Evolutionary conservation across 2,329 filamentous ascomycete species (phyloP).

Genomic region (Apiospora kogelbergensis): DNA sequence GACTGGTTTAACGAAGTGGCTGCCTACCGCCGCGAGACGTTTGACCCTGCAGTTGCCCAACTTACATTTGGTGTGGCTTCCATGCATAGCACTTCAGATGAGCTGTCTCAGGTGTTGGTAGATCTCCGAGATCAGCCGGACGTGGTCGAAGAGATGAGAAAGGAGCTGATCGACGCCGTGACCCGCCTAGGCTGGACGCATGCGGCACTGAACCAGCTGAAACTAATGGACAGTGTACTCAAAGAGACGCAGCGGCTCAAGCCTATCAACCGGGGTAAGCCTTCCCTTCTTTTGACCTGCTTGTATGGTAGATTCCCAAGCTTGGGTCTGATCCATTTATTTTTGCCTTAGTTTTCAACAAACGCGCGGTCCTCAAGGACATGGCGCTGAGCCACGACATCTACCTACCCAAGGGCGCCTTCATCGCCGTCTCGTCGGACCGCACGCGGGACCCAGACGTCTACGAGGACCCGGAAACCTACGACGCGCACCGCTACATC

Average conservation of each 20-base stretch:
- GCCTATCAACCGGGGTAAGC: conserved; percentile 20
- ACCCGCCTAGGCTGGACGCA: conserved; percentile 19
- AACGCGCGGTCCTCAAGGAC: conserved; percentile 13
- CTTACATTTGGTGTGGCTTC: conserved; percentile 22
- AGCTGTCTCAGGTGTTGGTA: conserved; percentile 20
- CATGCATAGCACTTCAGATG: conserved; percentile 24
- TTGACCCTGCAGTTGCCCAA: conserved; percentile 17
- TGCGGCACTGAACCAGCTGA: conserved; percentile 21
- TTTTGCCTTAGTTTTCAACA: neutral
- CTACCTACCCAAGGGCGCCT: conserved; percentile 21
- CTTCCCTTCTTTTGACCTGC: too few species aligned
- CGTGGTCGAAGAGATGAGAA: conserved; percentile 20
- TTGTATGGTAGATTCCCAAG: too few species aligned
- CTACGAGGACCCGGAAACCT: conserved; percentile 20
- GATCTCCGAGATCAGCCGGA: conserved; percentile 22
- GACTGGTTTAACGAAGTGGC: conserved; percentile 19
- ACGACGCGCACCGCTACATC: conserved; percentile 22
- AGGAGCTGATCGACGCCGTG: conserved; percentile 23
- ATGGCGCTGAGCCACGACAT: conserved; percentile 20
- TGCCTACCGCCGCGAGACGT: neutral
- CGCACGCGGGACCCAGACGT: conserved; percentile 19
- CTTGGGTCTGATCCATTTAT: neutral
- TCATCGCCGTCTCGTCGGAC: conserved; percentile 15
- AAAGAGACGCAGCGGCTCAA: conserved; percentile 27
- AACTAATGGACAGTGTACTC: conserved; percentile 27